Evolutionary conservation across 257 asterid species (phyloP), one percentile per base, ranked within the genome.

Genomic region (Vinca minor): DNA sequence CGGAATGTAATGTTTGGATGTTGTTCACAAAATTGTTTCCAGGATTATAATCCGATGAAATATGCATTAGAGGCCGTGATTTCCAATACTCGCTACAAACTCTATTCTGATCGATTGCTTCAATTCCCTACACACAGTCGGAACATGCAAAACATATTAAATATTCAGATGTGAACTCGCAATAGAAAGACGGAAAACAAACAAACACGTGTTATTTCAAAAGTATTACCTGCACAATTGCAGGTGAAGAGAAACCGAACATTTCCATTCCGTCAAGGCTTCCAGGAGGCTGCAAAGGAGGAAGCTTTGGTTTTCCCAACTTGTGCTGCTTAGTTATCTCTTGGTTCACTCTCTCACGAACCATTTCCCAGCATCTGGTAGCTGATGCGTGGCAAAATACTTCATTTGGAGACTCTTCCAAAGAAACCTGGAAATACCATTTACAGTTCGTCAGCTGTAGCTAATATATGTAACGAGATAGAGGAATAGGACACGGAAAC

Each of bases 251-350:
- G 71, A 92, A 89, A 61, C 98, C 98, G 72, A 92, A 92, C 98
- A 92, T 92, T 69, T 89, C 96, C 84, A 89, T 80, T 72, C 98
- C 98, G 54, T 89, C 96, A 41, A 87, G 70, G 79, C 98, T 92
- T 64, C 98, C 97, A 17, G 95, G 98, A 57, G 98, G 98, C 82
- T 92, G 98, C 82, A 89, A 69, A 71, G 97, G 97, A 72, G 88
- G 94, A 71, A 92, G 98, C 31, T 82, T 84, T 6, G 12, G 54
- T 67, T 64, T 86, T 72, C 95, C 96, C 35, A 89, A 74, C 75
- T 87, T 89, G 72, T 92, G 97, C 69, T 85, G 95, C 77, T 83
- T 89, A 6, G 83, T 23, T 45, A 92, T 89, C 82, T 89, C 96
- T 52, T 77, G 86, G 77, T 92, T 92, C 78, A 87, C 97, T 69